Conservation (phyloP, 2,329 filamentous ascomycete species). For the Fusarium secorum region DNA sequence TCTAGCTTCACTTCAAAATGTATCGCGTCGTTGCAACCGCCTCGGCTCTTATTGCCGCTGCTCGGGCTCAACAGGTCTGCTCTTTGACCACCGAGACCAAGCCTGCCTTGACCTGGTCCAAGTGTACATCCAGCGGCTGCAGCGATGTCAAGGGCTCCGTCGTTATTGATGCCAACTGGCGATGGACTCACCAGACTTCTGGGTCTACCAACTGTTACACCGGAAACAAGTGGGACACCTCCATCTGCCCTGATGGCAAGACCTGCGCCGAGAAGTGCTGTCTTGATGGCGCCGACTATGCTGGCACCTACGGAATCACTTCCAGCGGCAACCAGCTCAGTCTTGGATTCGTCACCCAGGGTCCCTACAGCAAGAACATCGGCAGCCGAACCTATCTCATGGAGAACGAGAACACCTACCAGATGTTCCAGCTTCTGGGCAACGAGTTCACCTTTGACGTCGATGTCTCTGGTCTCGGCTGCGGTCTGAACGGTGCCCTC, state of each 20-base stretch:
- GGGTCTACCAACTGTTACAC: constrained; percentile 64
- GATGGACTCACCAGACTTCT: constrained; percentile 61
- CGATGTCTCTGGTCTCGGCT: constrained; percentile 72
- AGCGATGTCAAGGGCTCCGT: constrained; percentile 58
- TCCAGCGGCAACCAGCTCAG: constrained; percentile 60
- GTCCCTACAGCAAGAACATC: constrained; percentile 55
- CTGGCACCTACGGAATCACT: constrained; percentile 61
- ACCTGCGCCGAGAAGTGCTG: constrained; percentile 60
- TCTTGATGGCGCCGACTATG: constrained; percentile 62
- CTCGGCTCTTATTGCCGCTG: constrained; percentile 41
- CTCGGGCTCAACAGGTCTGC: constrained; percentile 60
- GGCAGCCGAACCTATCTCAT: constrained; percentile 71
- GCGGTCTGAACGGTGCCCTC: constrained; percentile 75
- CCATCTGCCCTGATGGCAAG: constrained; percentile 50
- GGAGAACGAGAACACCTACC: constrained; percentile 66
- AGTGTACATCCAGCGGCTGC: constrained; percentile 62
- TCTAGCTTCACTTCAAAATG: constrained; percentile 37
- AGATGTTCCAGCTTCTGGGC: constrained; percentile 70
- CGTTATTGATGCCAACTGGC: constrained; percentile 68
- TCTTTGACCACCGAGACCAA: constrained; percentile 58
- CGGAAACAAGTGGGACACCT: constrained; percentile 58
- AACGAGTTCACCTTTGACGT: constrained; percentile 78
- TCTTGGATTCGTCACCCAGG: constrained; percentile 65
- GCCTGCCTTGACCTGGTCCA: constrained; percentile 61
- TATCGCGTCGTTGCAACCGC: constrained; percentile 42